Conservation (phyloP, 805 yeast genomes). For the Wickerhamiella alocasiicola region DNA sequence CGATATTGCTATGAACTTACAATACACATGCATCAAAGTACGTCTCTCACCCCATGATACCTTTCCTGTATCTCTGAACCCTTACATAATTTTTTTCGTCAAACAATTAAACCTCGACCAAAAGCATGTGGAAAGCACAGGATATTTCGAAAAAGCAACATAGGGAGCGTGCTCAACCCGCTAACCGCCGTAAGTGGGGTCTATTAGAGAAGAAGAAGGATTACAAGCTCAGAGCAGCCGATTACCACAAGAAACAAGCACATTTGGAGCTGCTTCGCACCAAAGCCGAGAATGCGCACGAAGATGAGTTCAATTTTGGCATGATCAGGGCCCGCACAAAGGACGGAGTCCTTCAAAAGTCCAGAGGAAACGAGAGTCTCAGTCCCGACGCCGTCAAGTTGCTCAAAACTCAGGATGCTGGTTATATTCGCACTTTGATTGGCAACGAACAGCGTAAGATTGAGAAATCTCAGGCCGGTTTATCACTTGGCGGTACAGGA, state of each 20-base stretch:
- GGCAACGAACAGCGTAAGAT: constrained; percentile 56
- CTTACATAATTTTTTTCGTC: neutral
- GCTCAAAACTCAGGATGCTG: constrained; percentile 81
- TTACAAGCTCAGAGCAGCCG: constrained; percentile 55
- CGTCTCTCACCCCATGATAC: no score
- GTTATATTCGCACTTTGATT: constrained; percentile 68
- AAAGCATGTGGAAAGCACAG: constrained; percentile 33
- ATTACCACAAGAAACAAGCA: constrained; percentile 46
- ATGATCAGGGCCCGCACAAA: constrained; percentile 68
- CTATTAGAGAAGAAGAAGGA: constrained; percentile 88
- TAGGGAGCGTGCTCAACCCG: constrained; percentile 81
- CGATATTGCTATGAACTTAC: no score
- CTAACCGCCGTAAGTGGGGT: constrained; percentile 61
- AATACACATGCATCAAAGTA: no score
- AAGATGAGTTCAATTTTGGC: constrained; percentile 93
- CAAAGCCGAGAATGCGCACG: constrained; percentile 66
- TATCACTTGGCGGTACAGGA: constrained; percentile 38
- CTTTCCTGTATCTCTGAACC: no score
- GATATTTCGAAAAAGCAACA: constrained; percentile 94
- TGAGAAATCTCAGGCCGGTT: constrained; percentile 36
- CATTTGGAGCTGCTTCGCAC: constrained; percentile 55
- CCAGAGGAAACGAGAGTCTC: constrained; percentile 36
- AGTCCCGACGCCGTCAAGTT: constrained; percentile 66
- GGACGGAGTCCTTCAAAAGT: constrained; percentile 53
- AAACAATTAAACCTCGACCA: no score